A percentile compares a stretch with the other conserved stretches of the same genome.
Conservation (phyloP, 2,329 filamentous ascomycete species). For the Teratosphaeria pseudoeucalypti region DNA sequence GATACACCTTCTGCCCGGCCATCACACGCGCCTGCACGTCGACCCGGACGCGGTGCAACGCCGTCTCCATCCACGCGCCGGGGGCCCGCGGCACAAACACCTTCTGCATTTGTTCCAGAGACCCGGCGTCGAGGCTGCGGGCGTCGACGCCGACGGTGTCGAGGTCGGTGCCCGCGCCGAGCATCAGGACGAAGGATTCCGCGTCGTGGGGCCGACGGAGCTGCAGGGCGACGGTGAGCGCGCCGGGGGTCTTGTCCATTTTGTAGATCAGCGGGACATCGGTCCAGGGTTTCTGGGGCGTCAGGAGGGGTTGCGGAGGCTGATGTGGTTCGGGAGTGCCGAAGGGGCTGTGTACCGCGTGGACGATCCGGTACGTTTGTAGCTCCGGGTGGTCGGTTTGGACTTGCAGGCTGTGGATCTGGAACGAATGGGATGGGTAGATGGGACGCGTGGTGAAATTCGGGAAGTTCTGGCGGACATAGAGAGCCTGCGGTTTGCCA, state of each 20-base stretch:
- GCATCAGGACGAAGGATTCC: slow-evolving; percentile 6
- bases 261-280: neutral
- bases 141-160: slow-evolving; percentile 5
- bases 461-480: slow-evolving; percentile 15
- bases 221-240: slow-evolving; percentile 3
- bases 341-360: neutral
- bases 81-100: neutral
- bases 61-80: slow-evolving; percentile 1
- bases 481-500: slow-evolving; percentile 10
- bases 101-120: neutral
- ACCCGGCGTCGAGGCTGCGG: neutral
- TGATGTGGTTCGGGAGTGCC: neutral
- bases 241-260: neutral
- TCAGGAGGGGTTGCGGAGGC: neutral
- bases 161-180: slow-evolving; percentile 5
- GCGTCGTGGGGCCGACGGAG: slow-evolving; percentile 2
- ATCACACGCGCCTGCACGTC: slow-evolving; percentile 1
- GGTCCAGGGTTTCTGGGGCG: neutral
- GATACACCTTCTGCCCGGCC: slow-evolving; percentile 2
- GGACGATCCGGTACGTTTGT: neutral
- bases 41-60: slow-evolving; percentile 1
- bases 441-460: neutral
- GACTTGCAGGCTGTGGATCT: neutral
- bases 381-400: neutral
- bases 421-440: neutral